Base-by-base conservation (phyloP, 306 rosid species). In the Glycine tomentella region DNA sequence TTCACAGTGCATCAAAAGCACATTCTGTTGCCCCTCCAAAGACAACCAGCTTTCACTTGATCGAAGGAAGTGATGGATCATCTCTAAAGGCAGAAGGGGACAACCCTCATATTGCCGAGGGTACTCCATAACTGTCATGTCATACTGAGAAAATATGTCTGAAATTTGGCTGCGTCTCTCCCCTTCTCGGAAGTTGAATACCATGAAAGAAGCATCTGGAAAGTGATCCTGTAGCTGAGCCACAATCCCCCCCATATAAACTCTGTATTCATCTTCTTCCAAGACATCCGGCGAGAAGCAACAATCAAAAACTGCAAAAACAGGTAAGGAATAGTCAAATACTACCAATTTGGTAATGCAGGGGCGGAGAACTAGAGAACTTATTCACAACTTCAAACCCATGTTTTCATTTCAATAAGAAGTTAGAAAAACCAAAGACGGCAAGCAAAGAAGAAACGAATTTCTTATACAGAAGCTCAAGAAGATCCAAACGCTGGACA, bases 21-120 rank as follows among this genome's bases (percentile, higher is more conserved):
- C 97, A 80, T 96, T 96, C 75, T 91, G 97, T 52, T 96, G 96
- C 77, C 97, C 95, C 87, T 90, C 99, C 87, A 93, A 55, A 38
- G 98, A 93, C 88, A 96, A 84, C 99, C 99, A 96, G 79, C 99
- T 93, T 84, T 96, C 99, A 83, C 99, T 89, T 76, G 99, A 96
- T 70, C 97, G 92, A 78, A 96, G 97, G 82, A 96, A 96, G 91
- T 96, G 98, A 81, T 91, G 97, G 84, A 93, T 86, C 98, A 96
- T 93, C 91, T 93, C 98, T 79, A 93, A 79, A 14, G 98, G 94
- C 75, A 96, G 90, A 79, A 96, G 89, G 1, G 98, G 96, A 78
- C 97, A 96, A 49, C 97, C 91, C 87, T 92, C 97, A 20, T 88
- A 95, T 71, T 93, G 93, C 71, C 95, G 92, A 85, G 99, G 99